A percentile compares a stretch with the other conserved stretches of the same genome.
These are phyloP conservation scores for Boletus rubropictus DNA, from an alignment of 768 basidiomycete genomes.

Conservation along the genomic window DNA sequence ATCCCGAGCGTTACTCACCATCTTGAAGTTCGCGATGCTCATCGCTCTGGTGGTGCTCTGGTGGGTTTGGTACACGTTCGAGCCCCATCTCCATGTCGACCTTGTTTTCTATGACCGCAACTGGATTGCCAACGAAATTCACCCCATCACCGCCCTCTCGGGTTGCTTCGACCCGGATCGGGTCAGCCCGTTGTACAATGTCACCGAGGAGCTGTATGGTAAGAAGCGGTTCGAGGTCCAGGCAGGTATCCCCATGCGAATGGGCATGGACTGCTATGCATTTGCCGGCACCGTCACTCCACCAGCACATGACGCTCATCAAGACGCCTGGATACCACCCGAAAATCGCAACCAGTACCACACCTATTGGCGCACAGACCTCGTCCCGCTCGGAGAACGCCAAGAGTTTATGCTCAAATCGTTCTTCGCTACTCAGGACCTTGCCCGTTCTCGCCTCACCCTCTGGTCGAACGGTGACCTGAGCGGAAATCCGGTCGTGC, in stretches of 20 bases:
- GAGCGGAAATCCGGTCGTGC: slow-evolving; percentile 48
- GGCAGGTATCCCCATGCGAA: slow-evolving; percentile 69
- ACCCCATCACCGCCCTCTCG: slow-evolving; percentile 54
- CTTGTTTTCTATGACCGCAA: slow-evolving; percentile 67
- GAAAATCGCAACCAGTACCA: slow-evolving; percentile 66
- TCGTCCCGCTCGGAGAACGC: slow-evolving; percentile 67
- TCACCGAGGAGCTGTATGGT: slow-evolving; percentile 57
- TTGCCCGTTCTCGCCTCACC: slow-evolving; percentile 59
- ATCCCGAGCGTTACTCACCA: slow-evolving; percentile 31
- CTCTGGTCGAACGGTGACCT: slow-evolving; percentile 92
- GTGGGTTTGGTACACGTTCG: slow-evolving; percentile 51
- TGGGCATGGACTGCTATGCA: slow-evolving; percentile 88
- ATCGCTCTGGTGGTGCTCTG: slow-evolving; percentile 19
- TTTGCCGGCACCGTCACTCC: slow-evolving; percentile 74
- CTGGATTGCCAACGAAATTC: slow-evolving; percentile 72
- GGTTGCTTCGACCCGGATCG: slow-evolving; percentile 68
- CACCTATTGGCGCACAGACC: slow-evolving; percentile 91
- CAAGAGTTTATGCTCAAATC: slow-evolving; percentile 90
- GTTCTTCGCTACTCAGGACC: slow-evolving; percentile 88
- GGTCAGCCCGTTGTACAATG: slow-evolving; percentile 62
- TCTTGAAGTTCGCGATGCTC: slow-evolving; percentile 44
- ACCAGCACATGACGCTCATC: slow-evolving; percentile 5
- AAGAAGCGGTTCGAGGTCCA: slow-evolving; percentile 68
- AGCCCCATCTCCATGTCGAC: slow-evolving; percentile 72
- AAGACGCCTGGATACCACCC: slow-evolving; percentile 23